A percentile compares a stretch with the other conserved stretches of the same genome.
Conservation (phyloP, 148 eudicot genomes). For the Vaccinium vitisidaea region DNA sequence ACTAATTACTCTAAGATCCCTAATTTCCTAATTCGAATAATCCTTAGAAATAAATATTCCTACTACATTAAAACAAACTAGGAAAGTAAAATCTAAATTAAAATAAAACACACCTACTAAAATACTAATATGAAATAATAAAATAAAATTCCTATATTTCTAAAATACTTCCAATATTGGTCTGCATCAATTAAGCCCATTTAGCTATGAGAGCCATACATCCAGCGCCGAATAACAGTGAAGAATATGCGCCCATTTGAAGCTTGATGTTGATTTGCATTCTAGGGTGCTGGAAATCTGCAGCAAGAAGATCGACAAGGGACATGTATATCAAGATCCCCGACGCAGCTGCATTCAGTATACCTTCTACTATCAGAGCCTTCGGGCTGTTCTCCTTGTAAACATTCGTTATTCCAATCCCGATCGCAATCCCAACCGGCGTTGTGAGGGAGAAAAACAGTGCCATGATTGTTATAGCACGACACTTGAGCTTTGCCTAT, state of each 20-base stretch:
- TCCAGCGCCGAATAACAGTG: conserved; percentile 7
- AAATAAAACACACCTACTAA: too few relatives aligned
- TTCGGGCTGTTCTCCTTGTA: conserved; percentile 1
- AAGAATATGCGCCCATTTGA: conserved; percentile 4
- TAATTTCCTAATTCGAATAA: too few relatives aligned
- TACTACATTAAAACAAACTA: too few relatives aligned
- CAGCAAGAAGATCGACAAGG: conserved; percentile 19
- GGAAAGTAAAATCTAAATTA: too few relatives aligned
- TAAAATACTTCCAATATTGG: too few relatives aligned
- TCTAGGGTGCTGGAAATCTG: conserved; percentile 15
- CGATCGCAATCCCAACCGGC: neutral
- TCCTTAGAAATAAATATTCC: too few relatives aligned
- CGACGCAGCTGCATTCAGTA: conserved; percentile 11
- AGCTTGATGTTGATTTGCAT: conserved; percentile 5
- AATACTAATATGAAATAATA: too few relatives aligned
- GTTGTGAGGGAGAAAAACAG: conserved; percentile 13
- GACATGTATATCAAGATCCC: conserved; percentile 22
- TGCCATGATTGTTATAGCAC: neutral
- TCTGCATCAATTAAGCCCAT: neutral
- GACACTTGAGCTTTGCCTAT: neutral
- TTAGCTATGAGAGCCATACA: conserved; percentile 21
- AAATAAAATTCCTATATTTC: too few relatives aligned
- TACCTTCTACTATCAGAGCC: conserved; percentile 6
- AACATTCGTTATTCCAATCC: neutral
- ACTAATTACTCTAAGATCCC: too few relatives aligned